phyloP scores from a whole-genome alignment of 78 protist genomes.

The slime mould (Dictyostelium discoideum) region DNA sequence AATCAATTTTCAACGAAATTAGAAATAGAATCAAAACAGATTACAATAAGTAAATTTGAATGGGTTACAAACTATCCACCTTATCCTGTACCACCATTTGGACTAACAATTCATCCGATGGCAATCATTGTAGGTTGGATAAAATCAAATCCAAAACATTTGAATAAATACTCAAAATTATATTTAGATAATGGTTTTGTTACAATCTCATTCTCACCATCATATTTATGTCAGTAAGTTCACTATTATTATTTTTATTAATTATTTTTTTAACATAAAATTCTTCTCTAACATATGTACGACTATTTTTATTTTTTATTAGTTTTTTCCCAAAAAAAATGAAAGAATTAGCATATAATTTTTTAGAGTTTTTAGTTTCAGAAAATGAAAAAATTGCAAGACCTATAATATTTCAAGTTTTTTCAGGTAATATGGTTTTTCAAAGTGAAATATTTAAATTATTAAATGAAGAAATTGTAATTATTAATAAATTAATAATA shows the following conservation, averaged over 20 bases:
- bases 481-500: not conserved
- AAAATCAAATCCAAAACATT: slow-evolving; percentile 9
- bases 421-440: slow-evolving; percentile 55
- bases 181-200: slow-evolving; percentile 56
- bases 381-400: slow-evolving; percentile 8
- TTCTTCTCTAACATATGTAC: no score
- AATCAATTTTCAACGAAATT: not conserved
- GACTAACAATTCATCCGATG: slow-evolving; percentile 25
- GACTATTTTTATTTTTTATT: not conserved
- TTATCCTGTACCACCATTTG: slow-evolving; percentile 51
- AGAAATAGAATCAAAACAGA: not conserved
- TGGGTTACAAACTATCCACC: not conserved
- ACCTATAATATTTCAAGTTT: slow-evolving; percentile 53
- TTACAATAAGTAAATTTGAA: not conserved
- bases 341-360: slow-evolving; percentile 21
- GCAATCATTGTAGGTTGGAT: slow-evolving; percentile 58
- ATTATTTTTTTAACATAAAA: no score
- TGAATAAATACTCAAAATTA: slow-evolving; percentile 27
- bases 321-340: slow-evolving; percentile 53
- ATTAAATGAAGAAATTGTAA: slow-evolving; percentile 5
- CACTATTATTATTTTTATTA: no score
- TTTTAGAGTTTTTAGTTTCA: slow-evolving; percentile 12
- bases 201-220: slow-evolving; percentile 44
- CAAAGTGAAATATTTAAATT: slow-evolving; percentile 41
- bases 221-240: slow-evolving; percentile 48